Percentiles rank a stretch among this genome's conserved stretches.
These are phyloP conservation scores for Irpex lacteus DNA, from an alignment of 1,284 basidiomycete genomes.

Conservation along the genomic window DNA sequence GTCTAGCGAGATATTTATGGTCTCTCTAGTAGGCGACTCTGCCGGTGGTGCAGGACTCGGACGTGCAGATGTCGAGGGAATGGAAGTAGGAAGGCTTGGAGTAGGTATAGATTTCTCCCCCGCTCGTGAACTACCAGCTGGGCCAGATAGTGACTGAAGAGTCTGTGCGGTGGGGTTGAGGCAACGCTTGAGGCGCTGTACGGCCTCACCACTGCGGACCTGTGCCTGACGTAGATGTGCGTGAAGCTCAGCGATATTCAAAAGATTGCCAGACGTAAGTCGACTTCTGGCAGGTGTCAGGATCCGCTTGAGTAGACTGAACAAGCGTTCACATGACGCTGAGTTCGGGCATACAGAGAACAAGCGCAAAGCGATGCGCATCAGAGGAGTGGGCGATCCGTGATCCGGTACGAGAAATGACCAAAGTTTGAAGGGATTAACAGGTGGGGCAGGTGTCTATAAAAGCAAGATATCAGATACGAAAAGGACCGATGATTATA, in stretches of 20 bases:
- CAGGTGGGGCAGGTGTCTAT: neutral
- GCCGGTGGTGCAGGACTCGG: too few species aligned
- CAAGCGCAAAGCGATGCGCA: neutral
- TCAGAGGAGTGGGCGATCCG: neutral
- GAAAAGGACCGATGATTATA: neutral
- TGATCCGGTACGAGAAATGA: neutral
- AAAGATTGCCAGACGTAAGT: conserved; percentile 12
- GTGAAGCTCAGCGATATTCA: conserved; percentile 18
- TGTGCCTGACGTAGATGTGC: conserved; percentile 19
- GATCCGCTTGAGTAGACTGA: conserved; percentile 18
- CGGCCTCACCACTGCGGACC: neutral
- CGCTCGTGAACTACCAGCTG: neutral
- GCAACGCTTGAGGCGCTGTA: neutral
- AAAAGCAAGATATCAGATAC: neutral
- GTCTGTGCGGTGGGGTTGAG: neutral
- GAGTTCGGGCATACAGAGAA: conserved; percentile 19
- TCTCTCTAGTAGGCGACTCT: too few species aligned
- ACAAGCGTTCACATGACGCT: conserved; percentile 17
- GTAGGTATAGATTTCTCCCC: neutral
- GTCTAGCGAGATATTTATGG: too few species aligned
- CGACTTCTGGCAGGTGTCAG: conserved; percentile 18
- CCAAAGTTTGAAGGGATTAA: neutral
- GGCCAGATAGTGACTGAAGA: neutral
- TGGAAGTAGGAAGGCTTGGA: neutral
- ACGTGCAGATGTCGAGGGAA: neutral